Base-by-base conservation (phyloP, 176 grass and related monocot species). In the Lolium perenne region DNA sequence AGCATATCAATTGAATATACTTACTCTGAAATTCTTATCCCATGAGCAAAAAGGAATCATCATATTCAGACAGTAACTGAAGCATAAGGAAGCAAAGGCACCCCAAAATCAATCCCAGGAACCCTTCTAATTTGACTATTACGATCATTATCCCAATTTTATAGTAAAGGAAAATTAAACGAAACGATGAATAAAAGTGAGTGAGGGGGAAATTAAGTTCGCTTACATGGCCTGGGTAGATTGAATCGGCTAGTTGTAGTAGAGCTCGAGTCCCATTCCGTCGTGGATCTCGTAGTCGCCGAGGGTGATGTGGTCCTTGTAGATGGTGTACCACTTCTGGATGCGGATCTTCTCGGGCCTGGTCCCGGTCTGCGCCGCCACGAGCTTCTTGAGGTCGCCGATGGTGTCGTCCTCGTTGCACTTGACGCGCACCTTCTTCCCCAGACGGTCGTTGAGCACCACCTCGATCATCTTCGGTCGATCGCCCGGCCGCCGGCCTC, bases 371-470 rank as follows among this genome's bases (percentile, higher is more conserved):
- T 95, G 96, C 88, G 96, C 96, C 74, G 93, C 96, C 67, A 95
- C 96, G n/a, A 98, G 96, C 93, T 98, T 95, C 90, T 98, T 95
- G 38, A 98, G 96, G 88, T 98, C 96, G 78, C 93, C 96, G 65
- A 98, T 98, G 81, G 96, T 98, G 91, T 98, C 96, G 84, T 98
- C 96, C 56, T 98, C 96, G 96, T 98, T 98, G 96, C 96, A 98
- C 93, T 98, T 98, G 38, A 98, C 93, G 63, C 96, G 86, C 75
- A 98, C 96, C 93, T 98, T 98, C 91, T 98, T 98, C 82, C 96
- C 96, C 82, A 98, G 83, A 8, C 96, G 91, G 88, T 98, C 93
- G 90, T 95, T 98, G 14, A 98, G 85, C 86, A 95, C 96, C 82
- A 98, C 96, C 92, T 98, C 96, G 73, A 98, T 98, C 96, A 98